Base-by-base conservation (phyloP, 1,284 basidiomycete genomes). In the Ganoderma lingzhi region DNA sequence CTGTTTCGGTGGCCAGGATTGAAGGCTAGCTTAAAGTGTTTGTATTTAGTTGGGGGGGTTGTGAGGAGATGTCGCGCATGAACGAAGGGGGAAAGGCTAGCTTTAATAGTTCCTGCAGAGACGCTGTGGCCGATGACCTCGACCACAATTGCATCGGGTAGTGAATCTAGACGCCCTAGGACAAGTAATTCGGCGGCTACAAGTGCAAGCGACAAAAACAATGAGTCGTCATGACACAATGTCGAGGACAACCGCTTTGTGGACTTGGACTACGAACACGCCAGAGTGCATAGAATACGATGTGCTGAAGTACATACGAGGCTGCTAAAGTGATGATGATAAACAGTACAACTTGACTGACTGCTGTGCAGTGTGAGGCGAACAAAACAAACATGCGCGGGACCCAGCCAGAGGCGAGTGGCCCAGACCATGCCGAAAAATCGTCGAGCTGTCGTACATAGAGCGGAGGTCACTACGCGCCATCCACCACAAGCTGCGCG, bases 401-500 rank as follows among this genome's bases (percentile, higher is more conserved):
- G 17, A 56, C 28, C n/a, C 37, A 48, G 12, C 60, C 42, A 62
- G 15, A 45, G 42, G 48, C 48, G n/a, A 30, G 37, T 41, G 9
- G 37, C 58, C 39, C 39, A 39, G 35, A 19, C 58, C 23, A 41
- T 19, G 19, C 58, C 9, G 9, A 61, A 42, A 41, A 41, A 12
- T 39, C n/a, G 45, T 48, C 45, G 45, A 6, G 39, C 9, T 41
- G 39, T 9, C 39, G 39, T 41, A 41, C 39, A 14, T 48, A 48
- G n/a, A n/a, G 45, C 45, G 45, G 45, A 1, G 45, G 9, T 37
- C 12, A 60, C 41, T 73, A 72, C 10, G 63, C 62, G 55, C 67
- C 66, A 28, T 72, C 72, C 51, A 76, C 73, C 8, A 75, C 78
- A 59, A 76, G 72, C 64, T 69, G 70, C 5, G 78, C 79, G 32